These are phyloP conservation scores for Naganishia friedmannii DNA, from an alignment of 768 basidiomycete genomes.

Conservation along the genomic window DNA sequence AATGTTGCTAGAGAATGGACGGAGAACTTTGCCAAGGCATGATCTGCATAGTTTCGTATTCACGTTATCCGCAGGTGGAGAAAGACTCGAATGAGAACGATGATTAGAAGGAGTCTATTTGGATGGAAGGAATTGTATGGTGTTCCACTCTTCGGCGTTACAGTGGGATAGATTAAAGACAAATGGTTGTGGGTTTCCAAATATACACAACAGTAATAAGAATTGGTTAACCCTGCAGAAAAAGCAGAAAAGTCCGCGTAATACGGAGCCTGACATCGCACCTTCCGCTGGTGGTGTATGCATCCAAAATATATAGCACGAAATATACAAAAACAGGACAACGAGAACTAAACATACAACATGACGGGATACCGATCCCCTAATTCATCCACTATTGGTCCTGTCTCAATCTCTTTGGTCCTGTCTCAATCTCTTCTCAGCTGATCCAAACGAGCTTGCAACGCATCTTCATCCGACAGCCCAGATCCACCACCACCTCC, in stretches of 20 bases:
- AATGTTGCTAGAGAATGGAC: conserved; percentile 95
- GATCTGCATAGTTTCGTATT: neutral
- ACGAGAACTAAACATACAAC: neutral
- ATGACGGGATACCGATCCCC: neutral
- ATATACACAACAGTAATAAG: neutral
- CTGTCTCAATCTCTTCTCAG: conserved; percentile 54
- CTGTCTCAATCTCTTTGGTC: too few relatives aligned
- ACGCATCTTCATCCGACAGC: conserved; percentile 77
- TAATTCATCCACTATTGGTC: neutral
- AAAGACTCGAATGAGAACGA: too few relatives aligned
- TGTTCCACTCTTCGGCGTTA: neutral
- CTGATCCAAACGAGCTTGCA: conserved; percentile 90
- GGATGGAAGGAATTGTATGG: neutral
- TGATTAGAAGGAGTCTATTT: neutral
- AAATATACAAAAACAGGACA: neutral
- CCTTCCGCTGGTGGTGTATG: neutral
- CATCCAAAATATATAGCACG: neutral
- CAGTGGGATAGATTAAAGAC: neutral
- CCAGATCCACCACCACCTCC: conserved; percentile 49
- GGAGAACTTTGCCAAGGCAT: conserved; percentile 66
- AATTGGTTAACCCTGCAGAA: neutral
- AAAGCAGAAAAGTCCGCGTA: neutral
- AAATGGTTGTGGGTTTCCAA: neutral
- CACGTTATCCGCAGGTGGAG: neutral
- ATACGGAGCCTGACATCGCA: neutral